phyloP scores from a whole-genome alignment of 257 asterid genomes.

The Ajuga chamaepitys region DNA sequence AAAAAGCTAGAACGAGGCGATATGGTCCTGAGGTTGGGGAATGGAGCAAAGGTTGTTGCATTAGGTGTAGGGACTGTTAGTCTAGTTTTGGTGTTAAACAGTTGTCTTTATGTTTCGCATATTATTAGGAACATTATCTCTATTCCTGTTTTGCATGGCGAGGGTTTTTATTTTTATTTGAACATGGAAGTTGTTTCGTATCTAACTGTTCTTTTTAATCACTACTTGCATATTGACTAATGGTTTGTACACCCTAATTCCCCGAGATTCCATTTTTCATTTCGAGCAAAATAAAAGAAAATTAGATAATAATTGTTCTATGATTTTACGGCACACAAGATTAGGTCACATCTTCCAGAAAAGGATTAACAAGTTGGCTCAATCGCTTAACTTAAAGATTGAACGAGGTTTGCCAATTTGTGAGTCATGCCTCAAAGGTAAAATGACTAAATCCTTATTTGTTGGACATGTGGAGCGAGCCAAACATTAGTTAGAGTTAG shows the following conservation, averaged over 20 bases:
- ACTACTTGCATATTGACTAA: background rate
- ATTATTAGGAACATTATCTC: background rate
- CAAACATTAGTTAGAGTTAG: too few species aligned
- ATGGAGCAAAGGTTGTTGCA: too few species aligned
- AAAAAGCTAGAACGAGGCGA: too few species aligned
- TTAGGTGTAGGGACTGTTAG: too few species aligned
- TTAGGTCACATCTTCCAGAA: background rate
- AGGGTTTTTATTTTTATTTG: background rate
- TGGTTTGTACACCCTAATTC: background rate
- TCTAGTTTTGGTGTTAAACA: background rate
- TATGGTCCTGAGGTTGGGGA: too few species aligned
- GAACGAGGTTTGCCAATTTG: too few species aligned
- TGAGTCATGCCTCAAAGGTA: too few species aligned
- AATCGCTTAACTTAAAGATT: too few species aligned
- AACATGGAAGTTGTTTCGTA: background rate
- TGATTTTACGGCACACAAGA: background rate
- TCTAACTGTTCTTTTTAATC: too few species aligned
- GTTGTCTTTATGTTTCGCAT: background rate
- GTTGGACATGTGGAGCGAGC: too few species aligned
- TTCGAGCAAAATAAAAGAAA: background rate
- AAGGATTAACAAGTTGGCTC: background rate
- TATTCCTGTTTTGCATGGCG: background rate
- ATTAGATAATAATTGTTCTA: background rate
- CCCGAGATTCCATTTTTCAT: background rate
- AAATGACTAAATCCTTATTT: too few species aligned